Conservation (phyloP, 2,329 filamentous ascomycete species). For the Tolypocladium endophyticum region DNA sequence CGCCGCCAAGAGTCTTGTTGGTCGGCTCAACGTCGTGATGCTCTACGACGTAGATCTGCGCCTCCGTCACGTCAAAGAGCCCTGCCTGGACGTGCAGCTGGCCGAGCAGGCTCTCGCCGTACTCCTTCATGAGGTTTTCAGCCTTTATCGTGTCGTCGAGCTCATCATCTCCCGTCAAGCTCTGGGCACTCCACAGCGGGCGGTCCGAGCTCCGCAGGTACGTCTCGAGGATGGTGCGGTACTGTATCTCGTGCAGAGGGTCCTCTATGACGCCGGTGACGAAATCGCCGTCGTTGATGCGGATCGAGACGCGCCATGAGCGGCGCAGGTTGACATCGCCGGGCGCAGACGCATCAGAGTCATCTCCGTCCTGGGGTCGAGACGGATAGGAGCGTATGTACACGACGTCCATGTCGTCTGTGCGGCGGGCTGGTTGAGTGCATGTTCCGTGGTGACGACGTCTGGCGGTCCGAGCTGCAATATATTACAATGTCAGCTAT, state of each 20-base stretch:
- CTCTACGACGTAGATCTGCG: conserved; percentile 15
- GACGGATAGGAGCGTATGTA: conserved; percentile 8
- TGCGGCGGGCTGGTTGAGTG: background rate
- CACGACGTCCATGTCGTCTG: conserved; percentile 10
- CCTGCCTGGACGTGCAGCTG: conserved; percentile 8
- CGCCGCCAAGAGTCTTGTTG: conserved; percentile 3
- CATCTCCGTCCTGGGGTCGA: conserved; percentile 3
- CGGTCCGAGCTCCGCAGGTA: conserved; percentile 14
- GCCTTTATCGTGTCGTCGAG: conserved; percentile 5
- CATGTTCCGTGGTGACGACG: background rate
- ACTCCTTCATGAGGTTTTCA: conserved; percentile 11
- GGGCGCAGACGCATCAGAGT: background rate
- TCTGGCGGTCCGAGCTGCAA: background rate
- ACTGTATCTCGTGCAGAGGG: conserved; percentile 13
- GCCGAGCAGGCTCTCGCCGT: conserved; percentile 9
- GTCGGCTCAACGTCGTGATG: conserved; percentile 8
- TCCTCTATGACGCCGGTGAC: conserved; percentile 9
- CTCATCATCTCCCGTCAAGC: conserved; percentile 4
- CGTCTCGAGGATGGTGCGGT: conserved; percentile 13
- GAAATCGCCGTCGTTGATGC: conserved; percentile 8
- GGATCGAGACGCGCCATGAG: conserved; percentile 12
- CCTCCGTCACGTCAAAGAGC: conserved; percentile 6
- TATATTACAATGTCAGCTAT: background rate
- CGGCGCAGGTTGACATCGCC: conserved; percentile 5
- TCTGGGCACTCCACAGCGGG: conserved; percentile 9